These are phyloP conservation scores for Coemansia biformis DNA, from an alignment of 192 early-diverging fungal species.

Conservation along the genomic window DNA sequence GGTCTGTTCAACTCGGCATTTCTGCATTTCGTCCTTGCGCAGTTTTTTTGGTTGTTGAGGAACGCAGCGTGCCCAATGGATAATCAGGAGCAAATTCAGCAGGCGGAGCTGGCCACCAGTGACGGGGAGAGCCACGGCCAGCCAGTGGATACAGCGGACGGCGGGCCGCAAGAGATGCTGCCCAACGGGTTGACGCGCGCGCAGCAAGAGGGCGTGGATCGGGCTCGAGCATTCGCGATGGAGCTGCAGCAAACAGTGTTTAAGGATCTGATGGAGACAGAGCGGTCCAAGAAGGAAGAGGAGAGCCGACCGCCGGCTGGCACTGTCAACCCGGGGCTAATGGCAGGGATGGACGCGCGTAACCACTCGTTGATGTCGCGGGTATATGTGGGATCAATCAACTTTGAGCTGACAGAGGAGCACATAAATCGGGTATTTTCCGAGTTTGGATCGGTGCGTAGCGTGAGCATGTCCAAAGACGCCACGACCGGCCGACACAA, in stretches of 20 bases:
- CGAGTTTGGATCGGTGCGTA: slow-evolving; percentile 72
- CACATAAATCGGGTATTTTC: slow-evolving; percentile 72
- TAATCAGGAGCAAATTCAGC: too few relatives aligned
- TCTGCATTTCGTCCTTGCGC: too few relatives aligned
- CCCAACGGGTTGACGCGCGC: slow-evolving; percentile 26
- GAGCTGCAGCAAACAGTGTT: slow-evolving; percentile 50
- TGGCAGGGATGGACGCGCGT: slow-evolving; percentile 37
- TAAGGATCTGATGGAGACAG: slow-evolving; percentile 27
- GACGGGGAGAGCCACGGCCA: too few relatives aligned
- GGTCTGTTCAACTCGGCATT: too few relatives aligned
- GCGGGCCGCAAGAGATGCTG: slow-evolving; percentile 4
- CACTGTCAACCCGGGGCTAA: slow-evolving; percentile 37
- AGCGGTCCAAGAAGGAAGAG: slow-evolving; percentile 21
- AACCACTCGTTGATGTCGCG: slow-evolving; percentile 50
- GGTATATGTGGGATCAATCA: slow-evolving; percentile 81
- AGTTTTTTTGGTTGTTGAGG: too few relatives aligned
- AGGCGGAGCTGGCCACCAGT: too few relatives aligned
- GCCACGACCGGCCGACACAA: slow-evolving; percentile 71
- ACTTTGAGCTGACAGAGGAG: slow-evolving; percentile 76
- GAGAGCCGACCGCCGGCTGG: slow-evolving; percentile 10
- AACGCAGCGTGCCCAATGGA: too few relatives aligned
- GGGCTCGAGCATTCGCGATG: slow-evolving; percentile 37
- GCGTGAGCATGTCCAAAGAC: slow-evolving; percentile 77
- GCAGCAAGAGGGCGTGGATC: slow-evolving; percentile 30
- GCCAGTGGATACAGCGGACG: too few relatives aligned